Evolutionary conservation across 768 basidiomycete species (phyloP), one percentile per base, ranked within the genome.

Genomic region (Fibroporia radiculosa): DNA sequence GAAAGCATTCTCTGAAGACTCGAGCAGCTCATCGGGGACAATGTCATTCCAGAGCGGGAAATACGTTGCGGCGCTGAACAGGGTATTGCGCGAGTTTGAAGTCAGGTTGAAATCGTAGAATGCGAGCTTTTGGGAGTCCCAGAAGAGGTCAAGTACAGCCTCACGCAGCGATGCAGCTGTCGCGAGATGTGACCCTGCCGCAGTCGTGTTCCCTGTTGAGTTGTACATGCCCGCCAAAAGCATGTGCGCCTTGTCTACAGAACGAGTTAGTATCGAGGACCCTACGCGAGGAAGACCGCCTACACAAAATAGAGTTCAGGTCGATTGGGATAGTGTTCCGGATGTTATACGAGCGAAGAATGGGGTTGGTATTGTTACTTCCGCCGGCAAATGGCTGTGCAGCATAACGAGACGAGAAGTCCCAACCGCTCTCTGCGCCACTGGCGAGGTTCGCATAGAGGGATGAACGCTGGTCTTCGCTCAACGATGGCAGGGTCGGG

Each of bases 91-190:
- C 12, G 74, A 57, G 40, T 82, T 79, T 2, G 80, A 73, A 6
- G 77, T 82, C 31, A 83, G 62, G 61, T 91, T 89, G 65, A 85
- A 96, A 63, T 95, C 93, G 56, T 93, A 93, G 65, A 93, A 95
- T 0, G 84, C 84, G n/a, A 90, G 69, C 68, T 85, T 87, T 6
- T 68, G 63, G 0, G 78, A 52, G 57, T 95, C 86, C 92, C 93
- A 96, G 63, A 79, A 70, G 7, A 96, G 74, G 60, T 97, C 93
- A 27, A 96, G 66, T 48, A 96, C 78, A 1, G 81, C 92, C 18
- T 64, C 70, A 46, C 77, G 76, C 33, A 90, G 65, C 6, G 66
- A 62, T 0, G 71, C 61, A 0, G 91, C 89, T 2, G 73, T 69
- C 19, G 69, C 54, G 14, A 62, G 67, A 56, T 93, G 89, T 22